Evolutionary conservation across 2,329 filamentous ascomycete species (phyloP), one percentile per base, ranked within the genome.

Genomic region (Ilyonectria robusta): DNA sequence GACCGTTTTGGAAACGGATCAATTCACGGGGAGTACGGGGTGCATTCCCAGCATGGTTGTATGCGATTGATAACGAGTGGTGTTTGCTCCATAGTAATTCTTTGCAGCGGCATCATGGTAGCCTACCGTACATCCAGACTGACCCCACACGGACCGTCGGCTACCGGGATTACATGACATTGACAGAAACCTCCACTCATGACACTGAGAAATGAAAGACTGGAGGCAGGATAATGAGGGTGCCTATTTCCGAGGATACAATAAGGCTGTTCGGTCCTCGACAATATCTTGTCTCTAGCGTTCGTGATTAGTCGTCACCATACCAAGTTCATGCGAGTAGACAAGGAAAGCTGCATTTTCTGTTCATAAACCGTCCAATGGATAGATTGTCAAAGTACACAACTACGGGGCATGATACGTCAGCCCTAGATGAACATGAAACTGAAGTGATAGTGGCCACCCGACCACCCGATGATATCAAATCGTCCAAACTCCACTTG

Each of bases 401-500:
- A 58, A 31, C 11, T 44, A 31, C 5, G 8, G 26, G 35, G 23
- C 57, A 26, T 35, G 21, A 23, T 42, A 44, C 10, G 13, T 53
- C 13, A 42, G 4, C 17, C 40, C 17, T 11, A 23, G n/a, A 37
- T 55, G 26, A 44, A 54, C 54, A 59, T 60, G n/a, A 42, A 61
- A 62, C 19, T 44, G n/a, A 26, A 50, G 17, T 35, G 3, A 19
- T 33, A 47, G 33, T 44, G 42, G 50, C 53, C 19, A 21, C 31
- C 51, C 33, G n/a, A 23, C 37, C 51, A 56, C 31, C n/a, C 8
- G 31, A 17, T 19, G 23, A 62, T 55, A 37, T 51, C 47, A 15
- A 31, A 26, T 26, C 23, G 19, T 47, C 50, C 29, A 19, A 64
- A 60, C 53, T 60, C 57, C 53, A 53, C 37, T 21, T 21, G 15